Conservation (phyloP, 352 stramenopile species). For the Phytophthora fragariae region DNA sequence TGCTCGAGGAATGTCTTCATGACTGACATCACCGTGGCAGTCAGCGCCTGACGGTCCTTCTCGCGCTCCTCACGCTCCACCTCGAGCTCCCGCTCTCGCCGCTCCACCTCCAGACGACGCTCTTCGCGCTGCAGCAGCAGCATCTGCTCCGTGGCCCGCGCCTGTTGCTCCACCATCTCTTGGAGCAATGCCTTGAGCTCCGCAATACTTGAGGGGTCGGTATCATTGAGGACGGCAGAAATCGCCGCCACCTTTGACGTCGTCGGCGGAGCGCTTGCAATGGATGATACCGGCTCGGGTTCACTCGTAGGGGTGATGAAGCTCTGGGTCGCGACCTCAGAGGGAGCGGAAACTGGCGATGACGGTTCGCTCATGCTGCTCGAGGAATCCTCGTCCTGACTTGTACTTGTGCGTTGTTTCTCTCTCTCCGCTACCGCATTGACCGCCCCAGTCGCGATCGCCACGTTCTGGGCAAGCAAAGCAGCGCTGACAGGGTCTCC, state of each 20-base stretch:
- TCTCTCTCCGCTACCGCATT: slow-evolving; percentile 8
- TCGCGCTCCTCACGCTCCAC: slow-evolving; percentile 39
- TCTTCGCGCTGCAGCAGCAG: slow-evolving; percentile 43
- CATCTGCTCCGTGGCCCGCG: slow-evolving; percentile 33
- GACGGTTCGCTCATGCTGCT: slow-evolving; percentile 31
- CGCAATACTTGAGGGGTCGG: slow-evolving; percentile 25
- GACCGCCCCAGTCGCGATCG: slow-evolving; percentile 23
- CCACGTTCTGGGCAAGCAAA: slow-evolving; percentile 37
- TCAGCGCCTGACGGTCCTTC: slow-evolving; percentile 43
- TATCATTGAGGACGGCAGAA: slow-evolving; percentile 13
- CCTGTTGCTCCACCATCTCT: slow-evolving; percentile 43
- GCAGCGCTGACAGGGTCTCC: slow-evolving; percentile 36
- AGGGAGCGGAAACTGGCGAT: slow-evolving; percentile 11
- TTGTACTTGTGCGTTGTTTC: slow-evolving; percentile 8
- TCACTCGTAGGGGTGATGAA: slow-evolving; percentile 22
- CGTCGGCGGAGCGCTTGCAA: neutral
- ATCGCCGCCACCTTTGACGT: slow-evolving; percentile 1
- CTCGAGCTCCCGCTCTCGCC: slow-evolving; percentile 36
- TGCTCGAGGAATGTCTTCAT: slow-evolving; percentile 44
- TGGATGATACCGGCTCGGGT: neutral
- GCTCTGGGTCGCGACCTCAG: slow-evolving; percentile 17
- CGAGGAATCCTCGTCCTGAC: slow-evolving; percentile 26
- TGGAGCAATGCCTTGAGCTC: slow-evolving; percentile 39
- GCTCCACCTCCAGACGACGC: slow-evolving; percentile 32
- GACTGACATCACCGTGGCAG: slow-evolving; percentile 28